Evolutionary conservation across 1,139 yeast species (phyloP).

Genomic region (Blastobotrys petasosporus): DNA sequence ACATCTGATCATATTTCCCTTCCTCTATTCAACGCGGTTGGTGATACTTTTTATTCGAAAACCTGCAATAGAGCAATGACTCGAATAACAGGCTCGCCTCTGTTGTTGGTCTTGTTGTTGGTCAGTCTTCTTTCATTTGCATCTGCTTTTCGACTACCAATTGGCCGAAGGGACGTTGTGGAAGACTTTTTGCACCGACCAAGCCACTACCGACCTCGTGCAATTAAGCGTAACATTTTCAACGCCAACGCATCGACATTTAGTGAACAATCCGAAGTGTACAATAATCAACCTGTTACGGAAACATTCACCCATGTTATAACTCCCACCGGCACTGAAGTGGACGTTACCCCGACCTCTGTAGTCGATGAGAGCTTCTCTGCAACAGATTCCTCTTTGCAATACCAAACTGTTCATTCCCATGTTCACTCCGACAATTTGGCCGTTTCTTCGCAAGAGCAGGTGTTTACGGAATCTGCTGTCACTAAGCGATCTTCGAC

Average conservation of each 20-base stretch:
- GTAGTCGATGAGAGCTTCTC: too few species aligned
- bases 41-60: background rate
- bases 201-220: constrained; percentile 14
- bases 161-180: constrained; percentile 4
- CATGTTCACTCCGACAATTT: too few species aligned
- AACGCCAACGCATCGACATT: constrained; percentile 10
- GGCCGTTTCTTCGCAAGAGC: background rate
- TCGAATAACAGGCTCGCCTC: constrained; percentile 2
- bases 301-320: too few species aligned
- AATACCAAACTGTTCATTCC: too few species aligned
- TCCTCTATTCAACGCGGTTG: too few species aligned
- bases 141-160: constrained; percentile 9
- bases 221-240: constrained; percentile 17
- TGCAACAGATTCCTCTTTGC: too few species aligned
- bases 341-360: too few species aligned
- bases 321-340: too few species aligned
- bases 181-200: constrained; percentile 10
- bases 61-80: constrained; percentile 3
- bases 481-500: constrained; percentile 9
- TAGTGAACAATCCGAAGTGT: too few species aligned
- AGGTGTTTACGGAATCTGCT: constrained; percentile 1
- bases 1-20: too few species aligned
- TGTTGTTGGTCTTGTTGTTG: constrained; percentile 4
- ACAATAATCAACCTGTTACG: too few species aligned
- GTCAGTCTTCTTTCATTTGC: constrained; percentile 3